A percentile compares a stretch with the other conserved stretches of the same genome.
Evolutionary conservation across 1,284 basidiomycete species (phyloP).

Genomic region (Sanghuangporus weigelae): DNA sequence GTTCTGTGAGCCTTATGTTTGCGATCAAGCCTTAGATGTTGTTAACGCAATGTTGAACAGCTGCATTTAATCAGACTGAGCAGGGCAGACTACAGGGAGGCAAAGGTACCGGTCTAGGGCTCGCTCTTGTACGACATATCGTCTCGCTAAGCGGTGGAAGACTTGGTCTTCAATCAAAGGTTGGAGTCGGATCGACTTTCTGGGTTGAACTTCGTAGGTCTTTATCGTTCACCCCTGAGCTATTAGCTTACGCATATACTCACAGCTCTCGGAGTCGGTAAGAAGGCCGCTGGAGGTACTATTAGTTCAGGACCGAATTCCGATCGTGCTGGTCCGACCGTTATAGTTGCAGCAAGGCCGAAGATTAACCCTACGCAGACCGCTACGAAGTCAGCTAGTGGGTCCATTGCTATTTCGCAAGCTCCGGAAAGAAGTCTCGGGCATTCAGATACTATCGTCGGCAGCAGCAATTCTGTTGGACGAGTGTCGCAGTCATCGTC

Average conservation of each 20-base stretch:
- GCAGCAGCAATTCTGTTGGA: constrained; percentile 15
- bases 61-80: constrained; percentile 75
- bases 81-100: constrained; percentile 79
- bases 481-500: constrained; percentile 34
- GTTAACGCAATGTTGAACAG: constrained; percentile 28
- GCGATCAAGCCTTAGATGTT: background rate
- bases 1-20: constrained; percentile 52
- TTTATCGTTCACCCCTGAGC: constrained; percentile 25
- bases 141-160: constrained; percentile 80
- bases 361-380: background rate
- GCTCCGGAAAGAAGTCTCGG: background rate
- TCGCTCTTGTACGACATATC: constrained; percentile 87
- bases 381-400: background rate
- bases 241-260: constrained; percentile 14
- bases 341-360: background rate
- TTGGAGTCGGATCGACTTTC: constrained; percentile 63
- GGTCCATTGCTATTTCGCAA: background rate
- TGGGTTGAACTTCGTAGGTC: constrained; percentile 72
- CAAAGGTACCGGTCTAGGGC: constrained; percentile 84
- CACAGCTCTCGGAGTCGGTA: constrained; percentile 36
- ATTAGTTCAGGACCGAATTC: constrained; percentile 7
- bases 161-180: constrained; percentile 65
- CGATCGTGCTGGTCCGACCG: constrained; percentile 3
- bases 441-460: constrained; percentile 6
- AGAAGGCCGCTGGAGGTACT: constrained; percentile 25